Percentiles rank a stretch among this genome's conserved stretches.
Evolutionary conservation across 331 rosid species (phyloP).

Genomic region (Acacia pycnantha): DNA sequence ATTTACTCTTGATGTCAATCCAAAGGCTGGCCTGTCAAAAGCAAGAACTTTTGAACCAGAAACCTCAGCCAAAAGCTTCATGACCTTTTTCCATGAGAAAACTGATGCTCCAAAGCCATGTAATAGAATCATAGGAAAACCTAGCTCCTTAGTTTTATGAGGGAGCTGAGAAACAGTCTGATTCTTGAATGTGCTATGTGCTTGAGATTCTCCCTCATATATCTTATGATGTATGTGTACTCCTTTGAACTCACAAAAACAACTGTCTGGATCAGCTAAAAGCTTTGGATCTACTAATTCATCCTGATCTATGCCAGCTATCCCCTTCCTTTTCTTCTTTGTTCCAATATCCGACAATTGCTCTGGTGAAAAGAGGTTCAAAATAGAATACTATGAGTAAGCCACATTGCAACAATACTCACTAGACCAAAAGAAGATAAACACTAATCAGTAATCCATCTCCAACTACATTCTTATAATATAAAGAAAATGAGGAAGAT

Average conservation of each 20-base stretch:
- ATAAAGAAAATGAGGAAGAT: neutral
- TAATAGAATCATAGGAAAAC: slow-evolving; percentile 70
- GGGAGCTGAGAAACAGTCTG: slow-evolving; percentile 33
- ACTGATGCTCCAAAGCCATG: slow-evolving; percentile 97
- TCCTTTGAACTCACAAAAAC: slow-evolving; percentile 77
- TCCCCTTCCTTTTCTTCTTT: slow-evolving; percentile 49
- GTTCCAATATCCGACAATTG: slow-evolving; percentile 50
- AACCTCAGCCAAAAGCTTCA: slow-evolving; percentile 76
- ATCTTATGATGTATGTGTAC: slow-evolving; percentile 88
- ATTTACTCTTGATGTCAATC: slow-evolving; percentile 77
- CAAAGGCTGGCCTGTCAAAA: slow-evolving; percentile 98
- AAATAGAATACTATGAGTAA: slow-evolving; percentile 19
- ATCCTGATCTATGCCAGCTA: slow-evolving; percentile 86
- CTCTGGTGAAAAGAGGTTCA: slow-evolving; percentile 43
- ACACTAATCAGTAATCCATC: neutral
- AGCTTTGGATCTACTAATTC: slow-evolving; percentile 68
- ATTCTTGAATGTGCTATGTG: slow-evolving; percentile 36
- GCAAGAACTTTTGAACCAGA: slow-evolving; percentile 81
- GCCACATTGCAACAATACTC: slow-evolving; percentile 13
- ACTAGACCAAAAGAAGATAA: neutral
- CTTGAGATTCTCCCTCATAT: slow-evolving; percentile 48
- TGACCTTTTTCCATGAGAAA: slow-evolving; percentile 81
- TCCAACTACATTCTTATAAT: neutral
- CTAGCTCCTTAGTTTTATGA: slow-evolving; percentile 41
- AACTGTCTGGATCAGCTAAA: slow-evolving; percentile 85